A percentile compares a stretch with the other conserved stretches of the same genome.
Evolutionary conservation across 345 rosid genomes (phyloP).

Genomic region (Tarenaya hassleriana): DNA sequence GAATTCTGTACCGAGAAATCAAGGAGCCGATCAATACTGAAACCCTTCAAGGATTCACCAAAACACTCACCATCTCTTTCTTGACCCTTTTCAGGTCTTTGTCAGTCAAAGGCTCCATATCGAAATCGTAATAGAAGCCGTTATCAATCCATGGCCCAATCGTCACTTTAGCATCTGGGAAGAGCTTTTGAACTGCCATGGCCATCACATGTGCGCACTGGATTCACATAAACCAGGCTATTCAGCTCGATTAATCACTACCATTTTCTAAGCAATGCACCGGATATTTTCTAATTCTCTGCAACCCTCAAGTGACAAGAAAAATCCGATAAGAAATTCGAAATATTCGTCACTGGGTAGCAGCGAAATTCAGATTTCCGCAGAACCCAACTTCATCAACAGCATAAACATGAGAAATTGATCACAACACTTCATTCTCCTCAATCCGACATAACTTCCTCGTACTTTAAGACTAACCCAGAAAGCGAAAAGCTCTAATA

Average conservation of each 20-base stretch:
- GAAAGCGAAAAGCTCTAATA: conserved; percentile 11
- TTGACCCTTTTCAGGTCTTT: conserved; percentile 85
- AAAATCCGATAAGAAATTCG: neutral
- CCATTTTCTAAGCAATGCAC: neutral
- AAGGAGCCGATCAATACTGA: conserved; percentile 27
- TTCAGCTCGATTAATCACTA: conserved; percentile 13
- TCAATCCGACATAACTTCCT: neutral
- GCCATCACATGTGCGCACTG: conserved; percentile 99
- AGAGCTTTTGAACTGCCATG: conserved; percentile 94
- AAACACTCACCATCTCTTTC: conserved; percentile 88
- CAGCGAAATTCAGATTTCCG: conserved; percentile 6
- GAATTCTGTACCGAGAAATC: conserved; percentile 42
- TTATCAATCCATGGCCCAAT: conserved; percentile 97
- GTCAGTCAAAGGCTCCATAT: conserved; percentile 83
- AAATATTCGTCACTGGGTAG: neutral
- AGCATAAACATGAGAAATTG: neutral
- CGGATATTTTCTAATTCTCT: too few relatives aligned
- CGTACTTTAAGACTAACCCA: neutral
- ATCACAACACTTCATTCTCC: neutral
- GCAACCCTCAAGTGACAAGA: neutral
- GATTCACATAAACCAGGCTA: conserved; percentile 17
- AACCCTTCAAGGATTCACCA: neutral
- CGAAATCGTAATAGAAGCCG: conserved; percentile 92
- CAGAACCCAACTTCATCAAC: neutral
- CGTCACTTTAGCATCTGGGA: conserved; percentile 86